Evolutionary conservation across 345 rosid genomes (phyloP).

Genomic region (Eucalyptus tenuipes): DNA sequence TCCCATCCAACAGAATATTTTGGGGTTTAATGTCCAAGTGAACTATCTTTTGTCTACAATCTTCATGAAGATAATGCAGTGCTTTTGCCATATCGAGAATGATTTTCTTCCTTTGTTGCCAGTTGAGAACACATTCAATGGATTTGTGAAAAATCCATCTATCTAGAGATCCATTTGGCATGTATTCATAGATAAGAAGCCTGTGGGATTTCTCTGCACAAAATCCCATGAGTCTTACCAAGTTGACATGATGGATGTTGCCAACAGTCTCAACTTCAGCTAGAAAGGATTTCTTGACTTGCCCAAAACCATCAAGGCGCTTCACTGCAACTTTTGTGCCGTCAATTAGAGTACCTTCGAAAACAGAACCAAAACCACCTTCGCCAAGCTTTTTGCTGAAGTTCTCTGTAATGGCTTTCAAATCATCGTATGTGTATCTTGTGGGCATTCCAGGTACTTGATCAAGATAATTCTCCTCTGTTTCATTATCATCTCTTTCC

Average conservation of each 20-base stretch:
- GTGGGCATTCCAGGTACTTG: background rate
- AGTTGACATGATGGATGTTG: conserved; percentile 11
- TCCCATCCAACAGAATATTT: background rate
- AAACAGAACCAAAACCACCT: conserved; percentile 22
- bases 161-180: conserved; percentile 7
- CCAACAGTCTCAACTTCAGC: conserved; percentile 14
- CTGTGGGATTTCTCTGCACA: conserved; percentile 9
- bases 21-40: conserved; percentile 1
- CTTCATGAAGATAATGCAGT: conserved; percentile 15
- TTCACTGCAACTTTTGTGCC: conserved; percentile 15
- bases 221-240: conserved; percentile 14
- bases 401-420: background rate
- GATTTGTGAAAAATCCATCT: conserved; percentile 6
- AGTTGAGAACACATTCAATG: background rate
- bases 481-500: background rate
- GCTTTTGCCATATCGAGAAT: conserved; percentile 13
- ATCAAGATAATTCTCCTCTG: background rate
- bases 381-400: conserved; percentile 8
- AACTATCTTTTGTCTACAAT: conserved; percentile 2
- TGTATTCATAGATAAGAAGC: conserved; percentile 13
- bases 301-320: conserved; percentile 1
- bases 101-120: conserved; percentile 15
- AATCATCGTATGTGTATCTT: background rate
- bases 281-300: conserved; percentile 8
- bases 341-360: background rate